Evolutionary conservation across 2,329 filamentous ascomycete species (phyloP).

Genomic region (Colletotrichum sansevieriae): DNA sequence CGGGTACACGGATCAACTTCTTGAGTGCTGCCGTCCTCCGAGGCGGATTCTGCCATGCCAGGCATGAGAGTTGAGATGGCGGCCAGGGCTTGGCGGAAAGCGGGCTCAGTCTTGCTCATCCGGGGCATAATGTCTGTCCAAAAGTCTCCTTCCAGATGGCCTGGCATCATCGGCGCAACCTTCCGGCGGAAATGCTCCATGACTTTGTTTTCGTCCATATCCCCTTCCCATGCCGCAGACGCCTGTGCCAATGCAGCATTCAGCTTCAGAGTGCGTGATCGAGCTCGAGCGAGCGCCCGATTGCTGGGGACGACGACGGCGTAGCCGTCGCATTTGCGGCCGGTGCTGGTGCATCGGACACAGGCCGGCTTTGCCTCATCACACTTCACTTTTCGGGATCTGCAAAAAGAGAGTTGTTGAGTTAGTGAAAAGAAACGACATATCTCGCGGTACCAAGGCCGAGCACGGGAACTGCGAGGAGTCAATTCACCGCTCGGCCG

Average conservation of each 20-base stretch:
- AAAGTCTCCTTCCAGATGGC: constrained; percentile 58
- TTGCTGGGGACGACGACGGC: constrained; percentile 38
- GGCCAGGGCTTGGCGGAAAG: constrained; percentile 63
- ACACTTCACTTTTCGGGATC: constrained; percentile 69
- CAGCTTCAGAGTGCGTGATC: constrained; percentile 38
- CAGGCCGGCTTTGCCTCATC: constrained; percentile 68
- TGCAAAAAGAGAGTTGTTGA: constrained; percentile 43
- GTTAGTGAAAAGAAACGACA: not conserved
- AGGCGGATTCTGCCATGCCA: constrained; percentile 8
- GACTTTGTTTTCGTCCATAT: constrained; percentile 44
- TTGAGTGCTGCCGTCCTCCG: constrained; percentile 10
- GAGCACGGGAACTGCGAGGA: not conserved
- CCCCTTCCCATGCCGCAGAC: constrained; percentile 27
- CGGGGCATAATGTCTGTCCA: constrained; percentile 61
- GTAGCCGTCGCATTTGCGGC: constrained; percentile 70
- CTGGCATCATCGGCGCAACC: constrained; percentile 53
- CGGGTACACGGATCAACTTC: constrained; percentile 9
- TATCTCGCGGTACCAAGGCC: not conserved
- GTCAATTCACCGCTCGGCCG: no score
- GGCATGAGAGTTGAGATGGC: constrained; percentile 58
- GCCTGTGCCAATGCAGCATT: constrained; percentile 33
- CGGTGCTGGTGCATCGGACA: constrained; percentile 65
- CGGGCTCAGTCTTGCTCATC: constrained; percentile 58
- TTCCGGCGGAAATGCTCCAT: constrained; percentile 52
- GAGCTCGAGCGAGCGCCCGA: constrained; percentile 34